Base-by-base conservation (phyloP, 352 stramenopile genomes). In the Pseudoperonospora humuli region DNA sequence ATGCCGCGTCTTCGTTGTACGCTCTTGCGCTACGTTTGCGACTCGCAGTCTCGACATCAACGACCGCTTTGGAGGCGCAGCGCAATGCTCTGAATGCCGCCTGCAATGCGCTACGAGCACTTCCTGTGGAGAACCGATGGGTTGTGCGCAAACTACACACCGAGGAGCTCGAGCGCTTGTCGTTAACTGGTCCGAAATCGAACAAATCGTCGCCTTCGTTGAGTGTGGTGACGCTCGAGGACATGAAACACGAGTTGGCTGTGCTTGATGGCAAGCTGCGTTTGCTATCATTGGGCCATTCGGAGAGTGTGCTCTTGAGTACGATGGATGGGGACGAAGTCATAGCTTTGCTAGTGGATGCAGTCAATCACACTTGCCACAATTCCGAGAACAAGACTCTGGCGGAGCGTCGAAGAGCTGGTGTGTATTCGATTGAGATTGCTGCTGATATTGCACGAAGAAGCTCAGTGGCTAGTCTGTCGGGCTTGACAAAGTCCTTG, bases 101-200 rank as follows among this genome's bases (percentile, higher is more conserved):
- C 0, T 61, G 54, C 39, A 75, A 70, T 28, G 49, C 74, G 8
- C 49, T 89, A 19, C 44, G 61, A 11, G 50, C 64, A 5, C 50
- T 72, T 3, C 66, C 72, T 3, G 45, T 48, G 17, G 48, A 71
- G 25, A 84, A 72, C 23, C 72, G 60, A 5, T 86, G 77, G 75
- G 52, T 87, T 31, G 71, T 86, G 32, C 72, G 75, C n/a, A 86
- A 86, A 39, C 50, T 80, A 13, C 73, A 86, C 46, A 63, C 61
- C 0, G 72, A 86, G 51, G 77, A 86, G 29, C 61, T 70, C 10
- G 50, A 61, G 14, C 25, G 42, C 10, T 17, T 37, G 8, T 41
- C 35, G 3, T 24, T 54, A 3, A 34, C 54, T 21, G 26, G 17
- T 28, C 21, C 42, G 17, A 51, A 63, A 40, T 15, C n/a, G 8